Conservation (phyloP, 306 rosid genomes). For the Sphenostylis stenocarpa region DNA sequence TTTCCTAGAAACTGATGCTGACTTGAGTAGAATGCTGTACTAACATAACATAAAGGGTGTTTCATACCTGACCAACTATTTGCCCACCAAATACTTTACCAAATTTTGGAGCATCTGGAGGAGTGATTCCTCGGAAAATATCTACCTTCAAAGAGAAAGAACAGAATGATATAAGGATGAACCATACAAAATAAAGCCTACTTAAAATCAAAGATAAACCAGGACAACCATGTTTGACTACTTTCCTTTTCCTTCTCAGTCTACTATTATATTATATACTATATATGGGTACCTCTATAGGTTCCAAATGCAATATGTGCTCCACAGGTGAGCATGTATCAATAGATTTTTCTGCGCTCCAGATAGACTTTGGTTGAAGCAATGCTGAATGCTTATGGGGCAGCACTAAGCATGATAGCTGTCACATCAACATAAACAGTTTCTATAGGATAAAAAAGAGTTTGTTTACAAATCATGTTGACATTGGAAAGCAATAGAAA, state of each 20-base stretch:
- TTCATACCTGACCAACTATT: conserved; percentile 80
- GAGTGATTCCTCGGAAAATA: conserved; percentile 83
- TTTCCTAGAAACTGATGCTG: conserved; percentile 19
- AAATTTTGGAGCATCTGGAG: conserved; percentile 73
- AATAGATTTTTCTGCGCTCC: conserved; percentile 68
- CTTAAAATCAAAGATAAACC: conserved; percentile 25
- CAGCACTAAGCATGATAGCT: conserved; percentile 83
- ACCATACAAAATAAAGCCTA: not conserved
- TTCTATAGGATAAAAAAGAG: conserved; percentile 9
- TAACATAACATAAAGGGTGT: conserved; percentile 16
- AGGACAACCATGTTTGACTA: conserved; percentile 1
- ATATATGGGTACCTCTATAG: conserved; percentile 68
- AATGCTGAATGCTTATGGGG: conserved; percentile 62
- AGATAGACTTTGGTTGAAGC: conserved; percentile 78
- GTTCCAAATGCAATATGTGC: conserved; percentile 83
- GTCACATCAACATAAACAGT: conserved; percentile 44
- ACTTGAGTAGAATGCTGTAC: conserved; percentile 1
- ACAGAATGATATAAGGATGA: conserved; percentile 15
- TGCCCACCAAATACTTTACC: conserved; percentile 97
- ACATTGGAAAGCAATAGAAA: conserved; percentile 13
- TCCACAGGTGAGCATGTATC: conserved; percentile 81
- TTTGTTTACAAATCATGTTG: conserved; percentile 1
- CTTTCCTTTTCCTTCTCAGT: conserved; percentile 5
- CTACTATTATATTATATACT: not conserved
- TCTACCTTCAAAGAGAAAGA: conserved; percentile 59